Evolutionary conservation across 306 rosid genomes (phyloP).

Genomic region (Potentilla sterilis): DNA sequence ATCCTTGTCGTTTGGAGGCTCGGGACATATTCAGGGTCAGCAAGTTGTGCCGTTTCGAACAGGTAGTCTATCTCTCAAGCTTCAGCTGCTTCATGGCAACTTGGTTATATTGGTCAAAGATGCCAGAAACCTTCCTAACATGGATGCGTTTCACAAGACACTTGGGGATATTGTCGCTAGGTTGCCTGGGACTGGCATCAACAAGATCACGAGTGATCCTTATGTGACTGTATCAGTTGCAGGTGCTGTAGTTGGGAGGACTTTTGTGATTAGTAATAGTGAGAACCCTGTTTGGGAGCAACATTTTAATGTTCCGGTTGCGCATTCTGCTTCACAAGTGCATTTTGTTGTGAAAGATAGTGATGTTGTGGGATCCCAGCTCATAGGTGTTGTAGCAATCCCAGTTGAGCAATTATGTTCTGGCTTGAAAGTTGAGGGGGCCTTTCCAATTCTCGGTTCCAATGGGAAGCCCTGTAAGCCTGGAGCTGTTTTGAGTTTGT

Average conservation of each 20-base stretch:
- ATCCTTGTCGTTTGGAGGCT: slow-evolving; percentile 55
- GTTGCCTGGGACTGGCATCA: slow-evolving; percentile 34
- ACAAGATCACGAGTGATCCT: slow-evolving; percentile 66
- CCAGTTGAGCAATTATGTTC: slow-evolving; percentile 48
- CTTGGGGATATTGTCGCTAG: slow-evolving; percentile 46
- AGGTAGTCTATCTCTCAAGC: slow-evolving; percentile 41
- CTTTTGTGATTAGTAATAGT: slow-evolving; percentile 62
- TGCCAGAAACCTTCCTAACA: slow-evolving; percentile 75
- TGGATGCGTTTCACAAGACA: slow-evolving; percentile 64
- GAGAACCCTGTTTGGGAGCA: slow-evolving; percentile 86
- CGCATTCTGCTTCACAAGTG: slow-evolving; percentile 77
- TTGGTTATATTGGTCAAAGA: slow-evolving; percentile 54
- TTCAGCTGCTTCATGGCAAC: slow-evolving; percentile 67
- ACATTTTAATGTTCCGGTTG: slow-evolving; percentile 68
- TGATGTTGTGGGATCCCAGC: slow-evolving; percentile 70
- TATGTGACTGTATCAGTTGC: slow-evolving; percentile 69
- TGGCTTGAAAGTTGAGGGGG: slow-evolving; percentile 56
- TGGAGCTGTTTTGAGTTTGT: slow-evolving; percentile 57
- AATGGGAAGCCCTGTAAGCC: slow-evolving; percentile 62
- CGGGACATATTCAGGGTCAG: slow-evolving; percentile 58
- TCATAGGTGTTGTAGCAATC: slow-evolving; percentile 71
- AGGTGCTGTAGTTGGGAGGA: slow-evolving; percentile 70
- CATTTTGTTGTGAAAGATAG: slow-evolving; percentile 71
- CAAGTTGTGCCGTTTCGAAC: slow-evolving; percentile 56
- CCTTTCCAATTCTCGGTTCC: slow-evolving; percentile 50